These are phyloP conservation scores for Vitis hybrid DNA, from an alignment of 177 flowering plant species.

Conservation along the genomic window DNA sequence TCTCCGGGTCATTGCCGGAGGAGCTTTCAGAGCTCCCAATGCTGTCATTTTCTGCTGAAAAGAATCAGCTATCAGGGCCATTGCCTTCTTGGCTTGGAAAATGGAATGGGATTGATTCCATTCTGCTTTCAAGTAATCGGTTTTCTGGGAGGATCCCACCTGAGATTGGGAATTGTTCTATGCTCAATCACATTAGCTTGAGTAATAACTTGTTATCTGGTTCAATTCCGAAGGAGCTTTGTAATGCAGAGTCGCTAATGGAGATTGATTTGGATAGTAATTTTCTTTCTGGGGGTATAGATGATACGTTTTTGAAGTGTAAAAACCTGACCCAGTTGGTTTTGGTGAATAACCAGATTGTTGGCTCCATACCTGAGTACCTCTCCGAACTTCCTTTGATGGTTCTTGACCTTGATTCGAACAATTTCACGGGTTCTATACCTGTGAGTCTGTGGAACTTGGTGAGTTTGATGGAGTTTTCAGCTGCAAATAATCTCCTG, in stretches of 20 bases:
- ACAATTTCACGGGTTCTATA: conserved; percentile 65
- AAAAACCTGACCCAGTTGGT: conserved; percentile 57
- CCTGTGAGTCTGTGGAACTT: conserved; percentile 60
- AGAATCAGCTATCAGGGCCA: conserved; percentile 62
- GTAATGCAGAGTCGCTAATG: conserved; percentile 45
- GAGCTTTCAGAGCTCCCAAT: conserved; percentile 52
- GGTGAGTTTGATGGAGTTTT: conserved; percentile 53
- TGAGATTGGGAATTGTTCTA: conserved; percentile 65
- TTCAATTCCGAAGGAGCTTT: conserved; percentile 58
- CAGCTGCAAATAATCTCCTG: conserved; percentile 58
- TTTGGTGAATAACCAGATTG: conserved; percentile 51
- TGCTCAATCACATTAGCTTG: conserved; percentile 50
- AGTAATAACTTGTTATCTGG: conserved; percentile 57
- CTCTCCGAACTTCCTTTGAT: conserved; percentile 62
- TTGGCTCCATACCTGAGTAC: conserved; percentile 63
- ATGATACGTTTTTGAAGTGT: conserved; percentile 48
- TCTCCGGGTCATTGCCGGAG: conserved; percentile 63
- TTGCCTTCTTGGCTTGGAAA: conserved; percentile 74
- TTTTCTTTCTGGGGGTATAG: conserved; percentile 50
- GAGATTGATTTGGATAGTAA: conserved; percentile 69
- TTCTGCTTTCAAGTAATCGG: conserved; percentile 55
- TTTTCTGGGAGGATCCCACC: conserved; percentile 62
- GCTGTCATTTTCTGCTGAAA: conserved; percentile 59
- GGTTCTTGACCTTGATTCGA: conserved; percentile 65
- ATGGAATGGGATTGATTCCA: conserved; percentile 48